These are phyloP conservation scores for Inosperma sp. DNA, from an alignment of 768 basidiomycete species.

Conservation along the genomic window DNA sequence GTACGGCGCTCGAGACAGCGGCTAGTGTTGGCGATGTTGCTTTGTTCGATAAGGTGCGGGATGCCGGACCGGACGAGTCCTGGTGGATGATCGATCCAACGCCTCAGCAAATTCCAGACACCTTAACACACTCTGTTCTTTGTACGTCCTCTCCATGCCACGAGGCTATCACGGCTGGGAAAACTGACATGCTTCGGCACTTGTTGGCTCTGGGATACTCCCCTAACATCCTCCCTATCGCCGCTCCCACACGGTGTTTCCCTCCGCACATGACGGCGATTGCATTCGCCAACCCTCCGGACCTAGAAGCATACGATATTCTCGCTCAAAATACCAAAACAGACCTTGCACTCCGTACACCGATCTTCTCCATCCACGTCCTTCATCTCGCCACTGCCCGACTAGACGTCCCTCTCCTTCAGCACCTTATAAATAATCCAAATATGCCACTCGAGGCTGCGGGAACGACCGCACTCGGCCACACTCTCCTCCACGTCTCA, in stretches of 20 bases:
- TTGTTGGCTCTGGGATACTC: neutral
- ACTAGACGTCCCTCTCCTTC: neutral
- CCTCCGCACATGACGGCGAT: neutral
- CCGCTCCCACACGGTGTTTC: neutral
- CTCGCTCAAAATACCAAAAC: neutral
- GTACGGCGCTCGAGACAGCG: neutral
- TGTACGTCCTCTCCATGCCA: conserved; percentile 1
- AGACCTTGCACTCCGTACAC: neutral
- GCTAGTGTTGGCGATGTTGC: neutral
- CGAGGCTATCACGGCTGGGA: neutral
- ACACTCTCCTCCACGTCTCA: neutral
- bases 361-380: conserved; percentile 1
- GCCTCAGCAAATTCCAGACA: neutral
- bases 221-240: neutral
- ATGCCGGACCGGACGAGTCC: conserved; percentile 1
- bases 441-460: neutral
- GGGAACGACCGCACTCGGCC: neutral
- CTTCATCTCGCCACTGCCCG: neutral
- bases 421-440: neutral
- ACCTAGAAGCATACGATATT: neutral
- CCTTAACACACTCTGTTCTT: neutral
- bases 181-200: neutral
- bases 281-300: neutral
- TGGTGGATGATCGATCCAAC: neutral
- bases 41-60: neutral